A percentile compares a stretch with the other conserved stretches of the same genome.
phyloP scores from a whole-genome alignment of 352 stramenopile species.

The Globisporangium polare region DNA sequence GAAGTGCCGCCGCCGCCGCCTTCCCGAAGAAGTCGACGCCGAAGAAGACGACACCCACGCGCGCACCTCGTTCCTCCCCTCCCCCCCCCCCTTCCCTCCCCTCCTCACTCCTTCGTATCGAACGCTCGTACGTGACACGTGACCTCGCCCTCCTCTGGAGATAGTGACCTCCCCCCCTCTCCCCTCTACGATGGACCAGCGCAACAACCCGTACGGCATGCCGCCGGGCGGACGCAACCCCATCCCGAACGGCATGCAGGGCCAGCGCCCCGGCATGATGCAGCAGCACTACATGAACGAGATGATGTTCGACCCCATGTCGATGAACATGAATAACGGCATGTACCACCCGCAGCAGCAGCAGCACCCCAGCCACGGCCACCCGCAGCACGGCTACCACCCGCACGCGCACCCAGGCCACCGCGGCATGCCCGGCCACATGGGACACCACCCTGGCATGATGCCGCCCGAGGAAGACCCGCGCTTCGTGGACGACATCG shows the following conservation, averaged over 20 bases:
- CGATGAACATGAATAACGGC: constrained; percentile 51
- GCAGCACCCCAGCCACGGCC: constrained; percentile 28
- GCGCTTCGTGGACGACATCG: constrained; percentile 69
- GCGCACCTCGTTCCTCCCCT: background rate
- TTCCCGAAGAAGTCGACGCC: no score
- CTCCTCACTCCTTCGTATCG: background rate
- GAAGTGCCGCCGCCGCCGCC: background rate
- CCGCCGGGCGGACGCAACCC: constrained; percentile 29
- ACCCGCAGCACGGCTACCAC: constrained; percentile 16
- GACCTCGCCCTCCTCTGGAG: no score
- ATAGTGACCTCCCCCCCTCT: background rate
- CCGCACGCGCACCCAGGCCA: constrained; percentile 23
- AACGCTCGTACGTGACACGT: background rate
- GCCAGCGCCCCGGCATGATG: constrained; percentile 34
- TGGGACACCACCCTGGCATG: constrained; percentile 43
- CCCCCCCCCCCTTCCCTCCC: background rate
- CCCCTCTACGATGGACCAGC: constrained; percentile 50
- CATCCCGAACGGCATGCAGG: constrained; percentile 37
- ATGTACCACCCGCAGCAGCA: constrained; percentile 53
- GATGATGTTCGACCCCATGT: constrained; percentile 72
- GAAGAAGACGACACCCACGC: background rate
- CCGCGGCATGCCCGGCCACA: constrained; percentile 22
- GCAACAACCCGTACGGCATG: constrained; percentile 64
- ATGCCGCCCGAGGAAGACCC: constrained; percentile 57
- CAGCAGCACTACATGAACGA: constrained; percentile 74